Evolutionary conservation across 495 filamentous ascomycete genomes (phyloP).

Genomic region (Penicillium parvum): DNA sequence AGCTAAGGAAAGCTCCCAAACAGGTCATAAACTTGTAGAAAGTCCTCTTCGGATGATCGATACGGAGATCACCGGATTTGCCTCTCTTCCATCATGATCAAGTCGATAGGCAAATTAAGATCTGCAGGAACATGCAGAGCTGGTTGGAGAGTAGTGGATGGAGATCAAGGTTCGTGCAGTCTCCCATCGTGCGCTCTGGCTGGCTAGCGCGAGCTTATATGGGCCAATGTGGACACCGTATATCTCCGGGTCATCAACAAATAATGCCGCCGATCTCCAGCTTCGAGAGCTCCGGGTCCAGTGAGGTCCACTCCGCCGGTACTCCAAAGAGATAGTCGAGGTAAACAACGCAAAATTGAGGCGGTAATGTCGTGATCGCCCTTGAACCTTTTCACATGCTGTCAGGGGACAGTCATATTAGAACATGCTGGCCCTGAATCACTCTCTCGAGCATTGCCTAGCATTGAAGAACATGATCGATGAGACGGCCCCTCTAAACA

Average conservation of each 20-base stretch:
- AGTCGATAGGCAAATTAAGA: conserved; percentile 15
- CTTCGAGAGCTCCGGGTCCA: not conserved
- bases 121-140: conserved; percentile 11
- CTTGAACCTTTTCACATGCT: not conserved
- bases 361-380: not conserved
- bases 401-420: no score
- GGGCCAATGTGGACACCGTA: conserved; percentile 7
- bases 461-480: conserved; percentile 1
- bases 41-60: not conserved
- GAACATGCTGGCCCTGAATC: no score
- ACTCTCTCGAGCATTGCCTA: no score
- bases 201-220: conserved; percentile 16
- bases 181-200: conserved; percentile 2
- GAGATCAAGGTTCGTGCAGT: not conserved
- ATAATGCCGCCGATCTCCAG: conserved; percentile 10
- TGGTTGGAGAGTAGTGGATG: not conserved
- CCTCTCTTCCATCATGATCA: not conserved
- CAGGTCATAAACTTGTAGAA: conserved; percentile 3
- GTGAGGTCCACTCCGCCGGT: not conserved
- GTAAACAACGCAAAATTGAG: not conserved
- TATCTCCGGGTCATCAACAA: conserved; percentile 2
- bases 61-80: conserved; percentile 5
- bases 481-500: not conserved
- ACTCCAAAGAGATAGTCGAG: not conserved
- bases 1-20: not conserved